A percentile compares a stretch with the other conserved stretches of the same genome.
These are phyloP conservation scores for Pisolithus thermaeus DNA, from an alignment of 1,284 basidiomycete genomes.

Conservation along the genomic window DNA sequence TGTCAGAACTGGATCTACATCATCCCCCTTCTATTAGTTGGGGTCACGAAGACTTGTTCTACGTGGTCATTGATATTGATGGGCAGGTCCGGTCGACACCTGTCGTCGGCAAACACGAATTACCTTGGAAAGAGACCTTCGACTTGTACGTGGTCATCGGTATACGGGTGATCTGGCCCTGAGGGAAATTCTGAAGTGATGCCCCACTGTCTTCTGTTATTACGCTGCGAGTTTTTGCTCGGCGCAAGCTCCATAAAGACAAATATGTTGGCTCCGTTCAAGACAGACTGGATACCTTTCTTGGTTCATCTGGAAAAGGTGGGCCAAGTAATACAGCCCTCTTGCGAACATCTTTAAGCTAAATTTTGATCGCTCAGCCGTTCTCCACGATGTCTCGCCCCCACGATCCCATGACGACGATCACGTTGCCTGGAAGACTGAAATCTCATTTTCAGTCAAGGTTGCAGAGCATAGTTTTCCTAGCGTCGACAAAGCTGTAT, in stretches of 20 bases:
- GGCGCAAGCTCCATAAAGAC: slow-evolving; percentile 2
- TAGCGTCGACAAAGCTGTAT: background rate
- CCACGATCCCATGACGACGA: background rate
- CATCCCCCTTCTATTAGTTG: slow-evolving; percentile 7
- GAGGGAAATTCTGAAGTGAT: background rate
- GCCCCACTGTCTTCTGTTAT: slow-evolving; percentile 3
- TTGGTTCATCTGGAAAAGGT: background rate
- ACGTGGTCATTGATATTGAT: slow-evolving; percentile 1
- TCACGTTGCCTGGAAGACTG: background rate
- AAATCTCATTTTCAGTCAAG: slow-evolving; percentile 1
- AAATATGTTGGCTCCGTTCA: slow-evolving; percentile 4
- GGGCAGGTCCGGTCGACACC: background rate
- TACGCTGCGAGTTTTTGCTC: slow-evolving; percentile 5
- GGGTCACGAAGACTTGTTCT: slow-evolving; percentile 5
- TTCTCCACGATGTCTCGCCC: background rate
- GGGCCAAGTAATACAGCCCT: background rate
- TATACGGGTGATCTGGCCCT: background rate
- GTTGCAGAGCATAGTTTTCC: too few species aligned
- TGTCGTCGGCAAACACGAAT: background rate
- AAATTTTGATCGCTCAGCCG: background rate
- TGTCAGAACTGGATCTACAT: slow-evolving; percentile 2
- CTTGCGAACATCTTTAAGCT: background rate
- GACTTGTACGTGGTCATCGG: background rate
- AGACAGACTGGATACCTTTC: background rate
- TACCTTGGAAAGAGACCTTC: slow-evolving; percentile 3